Evolutionary conservation across 164 flowering plant species (phyloP).

Genomic region (Annona cherimola): DNA sequence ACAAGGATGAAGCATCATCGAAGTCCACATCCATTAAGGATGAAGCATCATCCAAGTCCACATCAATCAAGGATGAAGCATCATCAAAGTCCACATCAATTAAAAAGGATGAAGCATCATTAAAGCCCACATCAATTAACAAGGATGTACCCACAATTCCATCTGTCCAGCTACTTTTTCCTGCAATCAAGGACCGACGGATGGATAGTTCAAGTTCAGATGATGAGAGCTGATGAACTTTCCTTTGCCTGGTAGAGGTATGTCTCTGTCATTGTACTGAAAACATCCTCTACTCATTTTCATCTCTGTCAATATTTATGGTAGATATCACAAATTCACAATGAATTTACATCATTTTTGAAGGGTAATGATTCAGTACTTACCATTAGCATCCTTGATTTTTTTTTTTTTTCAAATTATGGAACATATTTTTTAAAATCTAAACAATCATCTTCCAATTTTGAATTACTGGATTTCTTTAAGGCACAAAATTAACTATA

Average conservation of each 20-base stretch:
- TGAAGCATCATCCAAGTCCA: constrained; percentile 2
- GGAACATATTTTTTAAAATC: no score
- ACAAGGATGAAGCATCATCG: constrained; percentile 24
- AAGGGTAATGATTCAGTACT: no score
- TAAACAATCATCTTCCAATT: no score
- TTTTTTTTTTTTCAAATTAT: no score
- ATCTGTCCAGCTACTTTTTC: constrained; percentile 41
- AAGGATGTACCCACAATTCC: constrained; percentile 25
- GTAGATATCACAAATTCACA: not conserved
- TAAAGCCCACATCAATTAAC: constrained; percentile 15
- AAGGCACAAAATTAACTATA: not conserved
- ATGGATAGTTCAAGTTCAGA: constrained; percentile 45
- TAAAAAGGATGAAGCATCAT: constrained; percentile 16
- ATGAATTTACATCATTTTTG: no score
- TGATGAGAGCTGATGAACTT: constrained; percentile 30
- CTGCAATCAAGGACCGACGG: constrained; percentile 43
- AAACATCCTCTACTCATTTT: not conserved
- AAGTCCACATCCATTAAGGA: constrained; percentile 22
- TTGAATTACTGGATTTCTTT: no score
- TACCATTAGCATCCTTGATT: no score
- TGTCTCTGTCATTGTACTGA: not conserved
- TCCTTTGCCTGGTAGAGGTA: not conserved
- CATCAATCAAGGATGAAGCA: constrained; percentile 21
- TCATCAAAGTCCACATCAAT: constrained; percentile 16
- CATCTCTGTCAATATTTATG: not conserved